These are phyloP conservation scores for Pyrenophora tritici-repentis DNA, from an alignment of 2,329 filamentous ascomycete genomes.

Conservation along the genomic window DNA sequence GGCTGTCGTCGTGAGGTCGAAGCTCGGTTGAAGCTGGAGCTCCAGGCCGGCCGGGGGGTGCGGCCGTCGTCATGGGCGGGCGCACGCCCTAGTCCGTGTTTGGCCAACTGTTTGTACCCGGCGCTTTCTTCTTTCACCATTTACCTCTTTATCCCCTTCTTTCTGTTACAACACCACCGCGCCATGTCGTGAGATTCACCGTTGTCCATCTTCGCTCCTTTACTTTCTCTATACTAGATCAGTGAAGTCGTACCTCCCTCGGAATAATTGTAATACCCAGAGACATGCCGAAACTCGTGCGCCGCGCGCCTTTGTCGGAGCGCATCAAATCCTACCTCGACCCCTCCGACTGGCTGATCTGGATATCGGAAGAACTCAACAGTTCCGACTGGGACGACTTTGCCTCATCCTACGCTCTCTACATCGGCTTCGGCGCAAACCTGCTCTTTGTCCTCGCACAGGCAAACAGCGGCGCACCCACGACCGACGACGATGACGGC, in stretches of 20 bases:
- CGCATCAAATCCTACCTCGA: conserved; percentile 82
- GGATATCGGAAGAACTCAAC: conserved; percentile 90
- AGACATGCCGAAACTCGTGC: conserved; percentile 69
- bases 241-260: not conserved
- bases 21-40: conserved; percentile 22
- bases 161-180: conserved; percentile 14
- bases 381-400: conserved; percentile 87
- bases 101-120: conserved; percentile 28
- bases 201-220: not conserved
- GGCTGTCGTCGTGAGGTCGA: conserved; percentile 24
- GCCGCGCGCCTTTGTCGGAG: conserved; percentile 77
- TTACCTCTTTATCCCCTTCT: conserved; percentile 9
- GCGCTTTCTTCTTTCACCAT: conserved; percentile 11
- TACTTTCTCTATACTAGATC: not conserved
- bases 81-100: conserved; percentile 23
- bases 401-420: conserved; percentile 71
- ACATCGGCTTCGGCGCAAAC: conserved; percentile 77
- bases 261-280: not conserved
- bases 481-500: conserved; percentile 67
- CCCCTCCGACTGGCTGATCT: conserved; percentile 86
- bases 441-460: conserved; percentile 79
- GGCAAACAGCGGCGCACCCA: conserved; percentile 68
- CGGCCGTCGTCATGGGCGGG: conserved; percentile 34
- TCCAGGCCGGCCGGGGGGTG: conserved; percentile 2
- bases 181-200: conserved; percentile 33